Percentiles rank a stretch among this genome's conserved stretches.
Conservation (phyloP, 108 stramenopile species). For the Bacterosira constricta region DNA sequence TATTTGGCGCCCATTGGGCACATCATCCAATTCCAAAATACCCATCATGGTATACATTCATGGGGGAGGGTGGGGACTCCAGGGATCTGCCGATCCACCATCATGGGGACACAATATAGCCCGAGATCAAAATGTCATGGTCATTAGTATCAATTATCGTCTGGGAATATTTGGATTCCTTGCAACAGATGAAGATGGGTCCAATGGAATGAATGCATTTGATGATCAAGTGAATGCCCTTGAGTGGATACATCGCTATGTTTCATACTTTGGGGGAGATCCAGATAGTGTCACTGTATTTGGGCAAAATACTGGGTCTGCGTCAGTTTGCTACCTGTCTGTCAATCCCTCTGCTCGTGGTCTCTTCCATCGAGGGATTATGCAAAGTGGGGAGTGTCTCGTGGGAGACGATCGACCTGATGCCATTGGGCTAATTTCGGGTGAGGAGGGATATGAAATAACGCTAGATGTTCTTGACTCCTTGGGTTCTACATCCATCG, state of each 20-base stretch:
- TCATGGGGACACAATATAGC: slow-evolving; percentile 66
- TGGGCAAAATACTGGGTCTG: slow-evolving; percentile 78
- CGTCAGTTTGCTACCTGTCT: slow-evolving; percentile 2
- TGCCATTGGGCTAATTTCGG: background rate
- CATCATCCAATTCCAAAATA: background rate
- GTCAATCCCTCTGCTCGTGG: background rate
- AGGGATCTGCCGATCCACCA: slow-evolving; percentile 53
- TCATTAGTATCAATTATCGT: slow-evolving; percentile 78
- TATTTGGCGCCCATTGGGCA: slow-evolving; percentile 29
- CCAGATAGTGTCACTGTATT: slow-evolving; percentile 79
- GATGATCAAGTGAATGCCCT: slow-evolving; percentile 81
- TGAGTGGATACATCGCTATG: slow-evolving; percentile 80
- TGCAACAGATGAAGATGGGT: slow-evolving; percentile 49
- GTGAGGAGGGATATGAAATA: background rate
- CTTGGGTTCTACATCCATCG: background rate
- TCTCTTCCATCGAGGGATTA: slow-evolving; percentile 65
- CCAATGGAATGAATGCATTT: slow-evolving; percentile 70
- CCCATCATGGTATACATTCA: slow-evolving; percentile 75
- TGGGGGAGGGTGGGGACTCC: slow-evolving; percentile 70
- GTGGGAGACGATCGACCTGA: background rate
- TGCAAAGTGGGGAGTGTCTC: slow-evolving; percentile 45
- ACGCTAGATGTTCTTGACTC: background rate
- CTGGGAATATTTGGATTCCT: slow-evolving; percentile 75
- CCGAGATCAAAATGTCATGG: slow-evolving; percentile 53
- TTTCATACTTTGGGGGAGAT: slow-evolving; percentile 87